phyloP scores from a whole-genome alignment of 495 filamentous ascomycete species.

The Peziza echinospora region DNA sequence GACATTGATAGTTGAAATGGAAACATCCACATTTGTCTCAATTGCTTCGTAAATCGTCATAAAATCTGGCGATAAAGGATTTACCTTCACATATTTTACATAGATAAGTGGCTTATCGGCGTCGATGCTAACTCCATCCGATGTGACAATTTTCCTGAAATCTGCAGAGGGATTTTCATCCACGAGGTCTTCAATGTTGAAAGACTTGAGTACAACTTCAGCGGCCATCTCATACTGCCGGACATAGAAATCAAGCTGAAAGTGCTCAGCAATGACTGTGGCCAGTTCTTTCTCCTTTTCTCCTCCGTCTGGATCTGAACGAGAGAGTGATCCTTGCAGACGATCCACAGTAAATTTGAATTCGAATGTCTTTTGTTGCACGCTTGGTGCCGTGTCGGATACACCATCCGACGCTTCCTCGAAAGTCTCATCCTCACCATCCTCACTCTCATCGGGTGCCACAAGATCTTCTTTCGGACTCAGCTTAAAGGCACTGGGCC shows the following conservation, averaged over 20 bases:
- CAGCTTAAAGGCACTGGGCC: constrained; percentile 42
- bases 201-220: constrained; percentile 61
- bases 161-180: constrained; percentile 72
- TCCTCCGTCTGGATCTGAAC: constrained; percentile 57
- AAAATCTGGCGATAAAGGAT: constrained; percentile 79
- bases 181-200: constrained; percentile 89
- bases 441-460: constrained; percentile 51
- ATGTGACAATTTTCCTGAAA: constrained; percentile 89
- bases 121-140: constrained; percentile 37
- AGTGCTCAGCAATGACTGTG: constrained; percentile 76
- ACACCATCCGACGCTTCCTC: constrained; percentile 40
- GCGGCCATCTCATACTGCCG: constrained; percentile 80
- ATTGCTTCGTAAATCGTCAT: constrained; percentile 77
- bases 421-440: constrained; percentile 38
- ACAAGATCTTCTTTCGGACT: constrained; percentile 52
- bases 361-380: constrained; percentile 76
- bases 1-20: constrained; percentile 85
- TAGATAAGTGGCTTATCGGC: constrained; percentile 56
- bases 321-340: constrained; percentile 75
- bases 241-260: constrained; percentile 67
- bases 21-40: constrained; percentile 75
- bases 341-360: constrained; percentile 89
- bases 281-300: constrained; percentile 64
- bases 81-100: constrained; percentile 74
- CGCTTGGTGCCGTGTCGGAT: constrained; percentile 37